A percentile compares a stretch with the other conserved stretches of the same genome.
These are phyloP conservation scores for Vicia faba DNA, from an alignment of 306 rosid genomes.

Conservation along the genomic window DNA sequence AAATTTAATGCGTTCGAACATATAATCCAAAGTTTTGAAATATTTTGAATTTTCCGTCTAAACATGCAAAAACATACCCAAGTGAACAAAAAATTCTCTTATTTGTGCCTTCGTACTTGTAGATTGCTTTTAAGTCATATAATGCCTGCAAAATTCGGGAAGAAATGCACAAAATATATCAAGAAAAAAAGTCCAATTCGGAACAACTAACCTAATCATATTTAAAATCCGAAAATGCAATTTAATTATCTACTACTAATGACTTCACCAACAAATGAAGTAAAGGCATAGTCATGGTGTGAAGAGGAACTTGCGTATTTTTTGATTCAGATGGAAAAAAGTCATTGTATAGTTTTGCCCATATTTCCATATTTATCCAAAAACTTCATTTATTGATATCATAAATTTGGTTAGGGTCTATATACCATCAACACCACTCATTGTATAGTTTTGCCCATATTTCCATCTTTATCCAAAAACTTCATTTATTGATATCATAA, in stretches of 20 bases:
- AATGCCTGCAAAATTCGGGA: slow-evolving; percentile 60
- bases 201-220: too few species aligned
- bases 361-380: slow-evolving; percentile 16
- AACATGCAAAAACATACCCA: too few species aligned
- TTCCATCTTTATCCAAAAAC: slow-evolving; percentile 9
- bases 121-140: too few species aligned
- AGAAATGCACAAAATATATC: neutral
- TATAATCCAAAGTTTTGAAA: too few species aligned
- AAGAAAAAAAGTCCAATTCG: neutral
- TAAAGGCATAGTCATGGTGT: neutral
- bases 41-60: too few species aligned
- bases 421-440: neutral
- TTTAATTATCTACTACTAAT: too few species aligned
- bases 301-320: neutral
- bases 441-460: too few species aligned
- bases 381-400: slow-evolving; percentile 1
- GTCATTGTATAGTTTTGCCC: neutral
- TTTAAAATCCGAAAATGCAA: too few species aligned
- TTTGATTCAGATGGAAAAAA: neutral
- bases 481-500: slow-evolving; percentile 7
- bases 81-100: too few species aligned
- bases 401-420: slow-evolving; percentile 7
- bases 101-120: too few species aligned
- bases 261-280: slow-evolving; percentile 7
- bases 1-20: too few species aligned